phyloP scores from a whole-genome alignment of 208 protist species.

The Naegleria lovaniensis region DNA sequence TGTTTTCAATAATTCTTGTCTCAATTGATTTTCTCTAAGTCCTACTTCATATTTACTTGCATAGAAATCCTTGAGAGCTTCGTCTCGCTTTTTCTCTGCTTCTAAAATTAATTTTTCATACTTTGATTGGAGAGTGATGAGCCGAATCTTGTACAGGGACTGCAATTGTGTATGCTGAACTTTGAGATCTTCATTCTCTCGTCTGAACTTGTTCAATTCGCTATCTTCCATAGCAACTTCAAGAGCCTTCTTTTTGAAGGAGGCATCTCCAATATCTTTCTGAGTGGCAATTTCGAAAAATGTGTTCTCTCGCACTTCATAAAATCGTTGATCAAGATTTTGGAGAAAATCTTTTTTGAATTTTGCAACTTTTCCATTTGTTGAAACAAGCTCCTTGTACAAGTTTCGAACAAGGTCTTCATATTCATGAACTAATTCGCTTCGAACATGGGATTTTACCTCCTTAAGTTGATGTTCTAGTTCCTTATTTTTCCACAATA shows the following conservation, averaged over 20 bases:
- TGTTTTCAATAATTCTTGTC: constrained; percentile 37
- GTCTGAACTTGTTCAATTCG: constrained; percentile 38
- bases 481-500: constrained; percentile 35
- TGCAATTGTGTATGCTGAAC: constrained; percentile 21
- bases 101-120: constrained; percentile 30
- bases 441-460: constrained; percentile 28
- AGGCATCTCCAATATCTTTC: constrained; percentile 28
- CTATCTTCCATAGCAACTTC: constrained; percentile 42
- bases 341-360: constrained; percentile 42
- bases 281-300: constrained; percentile 34
- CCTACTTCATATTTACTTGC: constrained; percentile 35
- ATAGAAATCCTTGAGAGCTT: constrained; percentile 34
- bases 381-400: constrained; percentile 32
- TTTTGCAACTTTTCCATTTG: constrained; percentile 40
- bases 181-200: constrained; percentile 41
- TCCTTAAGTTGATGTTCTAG: constrained; percentile 23
- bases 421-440: constrained; percentile 39
- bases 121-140: neutral
- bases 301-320: constrained; percentile 41
- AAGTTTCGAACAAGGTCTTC: constrained; percentile 36
- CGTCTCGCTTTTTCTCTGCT: constrained; percentile 31
- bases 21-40: constrained; percentile 28
- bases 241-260: constrained; percentile 42
- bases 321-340: constrained; percentile 43
- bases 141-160: constrained; percentile 24